Conservation (phyloP, 345 rosid species). For the Xanthoceras sorbifolium region DNA sequence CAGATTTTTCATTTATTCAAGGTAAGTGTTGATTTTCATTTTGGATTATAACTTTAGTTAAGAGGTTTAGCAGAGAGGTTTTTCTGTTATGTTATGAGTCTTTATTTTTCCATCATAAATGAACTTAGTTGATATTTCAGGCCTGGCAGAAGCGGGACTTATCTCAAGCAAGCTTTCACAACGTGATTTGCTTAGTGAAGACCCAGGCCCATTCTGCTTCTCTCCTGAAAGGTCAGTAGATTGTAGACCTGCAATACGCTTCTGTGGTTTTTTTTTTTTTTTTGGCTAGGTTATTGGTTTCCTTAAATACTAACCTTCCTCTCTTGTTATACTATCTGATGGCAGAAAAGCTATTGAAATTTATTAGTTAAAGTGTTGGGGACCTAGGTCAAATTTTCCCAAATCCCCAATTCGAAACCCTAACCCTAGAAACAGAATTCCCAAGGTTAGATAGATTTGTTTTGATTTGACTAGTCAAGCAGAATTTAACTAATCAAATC, state of each 20-base stretch:
- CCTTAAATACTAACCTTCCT: background rate
- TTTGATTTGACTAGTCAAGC: too few species aligned
- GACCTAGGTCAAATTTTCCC: too few species aligned
- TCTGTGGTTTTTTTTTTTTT: background rate
- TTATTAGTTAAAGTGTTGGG: background rate
- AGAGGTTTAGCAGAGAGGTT: slow-evolving; percentile 6
- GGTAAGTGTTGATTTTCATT: slow-evolving; percentile 46
- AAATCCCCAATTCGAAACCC: too few species aligned
- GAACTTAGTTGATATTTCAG: slow-evolving; percentile 46
- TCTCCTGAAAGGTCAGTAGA: slow-evolving; percentile 71
- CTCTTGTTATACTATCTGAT: background rate
- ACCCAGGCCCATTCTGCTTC: slow-evolving; percentile 50
- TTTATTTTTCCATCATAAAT: slow-evolving; percentile 17
- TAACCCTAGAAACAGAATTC: too few species aligned
- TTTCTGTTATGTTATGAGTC: background rate
- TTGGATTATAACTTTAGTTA: background rate
- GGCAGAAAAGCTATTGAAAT: background rate
- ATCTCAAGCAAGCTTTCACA: slow-evolving; percentile 90
- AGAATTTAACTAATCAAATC: too few species aligned
- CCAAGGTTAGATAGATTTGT: too few species aligned
- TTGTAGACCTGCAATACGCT: slow-evolving; percentile 10
- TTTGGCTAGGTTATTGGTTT: background rate
- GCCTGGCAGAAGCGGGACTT: slow-evolving; percentile 98
- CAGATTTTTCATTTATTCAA: slow-evolving; percentile 94
- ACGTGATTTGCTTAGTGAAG: slow-evolving; percentile 52